Evolutionary conservation across 495 filamentous ascomycete genomes (phyloP).

Genomic region (Trichoderma orchidacearum): DNA sequence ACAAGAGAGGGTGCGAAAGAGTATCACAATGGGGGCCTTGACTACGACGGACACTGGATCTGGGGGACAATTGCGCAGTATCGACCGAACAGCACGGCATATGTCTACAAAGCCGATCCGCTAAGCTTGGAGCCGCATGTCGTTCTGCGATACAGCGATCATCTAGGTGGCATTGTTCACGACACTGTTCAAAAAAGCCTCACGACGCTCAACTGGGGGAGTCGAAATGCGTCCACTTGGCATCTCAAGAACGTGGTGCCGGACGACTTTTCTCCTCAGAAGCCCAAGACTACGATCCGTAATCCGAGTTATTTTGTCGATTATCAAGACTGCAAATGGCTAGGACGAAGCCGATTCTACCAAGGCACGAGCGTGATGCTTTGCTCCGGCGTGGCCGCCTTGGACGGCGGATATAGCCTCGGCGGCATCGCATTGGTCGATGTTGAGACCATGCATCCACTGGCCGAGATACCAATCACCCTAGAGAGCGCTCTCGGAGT

Average conservation of each 20-base stretch:
- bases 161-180: constrained; percentile 21
- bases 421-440: constrained; percentile 25
- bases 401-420: constrained; percentile 6
- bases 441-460: constrained; percentile 15
- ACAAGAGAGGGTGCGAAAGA: constrained; percentile 12
- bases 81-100: constrained; percentile 23
- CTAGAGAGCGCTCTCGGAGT: constrained; percentile 15
- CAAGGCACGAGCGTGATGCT: constrained; percentile 16
- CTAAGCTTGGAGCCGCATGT: constrained; percentile 11
- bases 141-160: constrained; percentile 15
- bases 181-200: constrained; percentile 13
- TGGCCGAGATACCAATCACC: constrained; percentile 21
- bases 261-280: background rate
- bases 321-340: constrained; percentile 27
- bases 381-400: constrained; percentile 18
- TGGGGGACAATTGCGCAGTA: constrained; percentile 22
- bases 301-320: constrained; percentile 19
- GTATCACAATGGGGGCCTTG: constrained; percentile 23
- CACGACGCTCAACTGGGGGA: constrained; percentile 22
- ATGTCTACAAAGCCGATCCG: constrained; percentile 17
- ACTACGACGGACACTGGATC: constrained; percentile 25
- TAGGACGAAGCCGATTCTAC: constrained; percentile 14
- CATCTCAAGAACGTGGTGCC: constrained; percentile 4
- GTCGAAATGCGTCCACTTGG: constrained; percentile 17
- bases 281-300: constrained; percentile 6